Base-by-base conservation (phyloP, 2,329 filamentous ascomycete genomes). In the Colletotrichum kahawae region DNA sequence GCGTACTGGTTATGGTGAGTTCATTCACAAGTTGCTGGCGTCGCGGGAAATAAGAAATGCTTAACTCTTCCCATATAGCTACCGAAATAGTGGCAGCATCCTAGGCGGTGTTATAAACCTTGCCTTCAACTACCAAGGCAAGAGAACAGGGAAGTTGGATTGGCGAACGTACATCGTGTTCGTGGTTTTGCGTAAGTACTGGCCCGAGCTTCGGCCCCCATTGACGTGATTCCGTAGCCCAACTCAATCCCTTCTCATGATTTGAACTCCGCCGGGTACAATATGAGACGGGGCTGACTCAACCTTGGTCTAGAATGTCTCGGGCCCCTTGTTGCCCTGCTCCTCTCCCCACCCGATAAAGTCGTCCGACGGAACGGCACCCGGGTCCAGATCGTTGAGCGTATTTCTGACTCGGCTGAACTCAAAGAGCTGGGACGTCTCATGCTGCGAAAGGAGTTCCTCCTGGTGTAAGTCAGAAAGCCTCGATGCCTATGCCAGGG, bases 81-180 rank as follows among this genome's bases (percentile, higher is more conserved):
- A 78, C 31, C 76, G 78, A 0, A 79, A 78, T 51, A 77, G 76
- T 21, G 78, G 78, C 13, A 73, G 75, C 7, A 79, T 89, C 2
- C 70, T 89, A 1, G 87, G 88, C 14, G 86, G 87, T 33, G 82
- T 85, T 4, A 87, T 89, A 71, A 84, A 87, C 0, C 82, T 89
- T 16, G 86, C 80, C 4, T 80, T 89, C 31, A 89, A 89, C 72
- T 62, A 78, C 8, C 73, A 71, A 7, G 77, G 70, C 1, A 77
- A 75, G 48, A 60, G 71, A 29, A 78, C 78, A 18, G 80, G 81
- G 29, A 80, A 78, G 56, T 76, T 82, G 16, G 77, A 77, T 7
- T 78, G 77, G 60, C 66, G 78, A 10, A 82, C 80, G 2, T 82
- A 81, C 29, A 78, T 82, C 54, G 73, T 82, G 60, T 80, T 82